Conservation (phyloP, 2,329 filamentous ascomycete species). For the Geosmithia morbida region DNA sequence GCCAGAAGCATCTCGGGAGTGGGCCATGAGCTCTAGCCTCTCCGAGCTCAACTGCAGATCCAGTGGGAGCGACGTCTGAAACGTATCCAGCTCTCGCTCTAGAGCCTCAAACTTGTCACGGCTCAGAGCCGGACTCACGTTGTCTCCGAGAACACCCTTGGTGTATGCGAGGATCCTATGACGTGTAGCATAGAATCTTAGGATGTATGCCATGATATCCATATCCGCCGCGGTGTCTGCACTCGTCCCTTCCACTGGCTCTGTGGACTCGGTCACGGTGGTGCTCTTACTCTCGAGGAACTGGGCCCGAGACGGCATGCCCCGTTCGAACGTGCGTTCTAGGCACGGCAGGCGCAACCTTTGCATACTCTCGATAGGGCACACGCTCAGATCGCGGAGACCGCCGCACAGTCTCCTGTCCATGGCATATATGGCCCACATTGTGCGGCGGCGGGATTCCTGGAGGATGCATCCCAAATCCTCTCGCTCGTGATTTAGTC, state of each 20-base stretch:
- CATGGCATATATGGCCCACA: conserved; percentile 12
- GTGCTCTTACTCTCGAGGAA: conserved; percentile 4
- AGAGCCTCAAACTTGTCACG: conserved; percentile 4
- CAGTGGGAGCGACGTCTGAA: conserved; percentile 6
- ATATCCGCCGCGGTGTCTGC: neutral
- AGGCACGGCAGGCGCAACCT: conserved; percentile 9
- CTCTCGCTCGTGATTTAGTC: conserved; percentile 11
- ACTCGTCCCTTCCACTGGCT: neutral
- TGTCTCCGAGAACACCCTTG: neutral
- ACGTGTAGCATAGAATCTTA: conserved; percentile 8
- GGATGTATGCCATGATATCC: conserved; percentile 8
- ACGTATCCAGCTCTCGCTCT: conserved; percentile 6
- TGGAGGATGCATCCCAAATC: conserved; percentile 6
- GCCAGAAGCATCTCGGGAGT: conserved; percentile 7
- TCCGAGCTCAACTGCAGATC: conserved; percentile 7
- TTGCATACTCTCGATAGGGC: conserved; percentile 9
- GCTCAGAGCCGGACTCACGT: conserved; percentile 6
- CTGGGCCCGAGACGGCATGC: conserved; percentile 6
- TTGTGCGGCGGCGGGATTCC: conserved; percentile 10
- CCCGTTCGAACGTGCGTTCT: conserved; percentile 11
- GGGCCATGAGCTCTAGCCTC: conserved; percentile 10
- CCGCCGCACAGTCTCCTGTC: conserved; percentile 12
- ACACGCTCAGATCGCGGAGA: conserved; percentile 13
- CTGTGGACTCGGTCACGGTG: neutral
- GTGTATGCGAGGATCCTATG: conserved; percentile 9